phyloP scores from a whole-genome alignment of 495 filamentous ascomycete genomes.

The Neurospora sp. region DNA sequence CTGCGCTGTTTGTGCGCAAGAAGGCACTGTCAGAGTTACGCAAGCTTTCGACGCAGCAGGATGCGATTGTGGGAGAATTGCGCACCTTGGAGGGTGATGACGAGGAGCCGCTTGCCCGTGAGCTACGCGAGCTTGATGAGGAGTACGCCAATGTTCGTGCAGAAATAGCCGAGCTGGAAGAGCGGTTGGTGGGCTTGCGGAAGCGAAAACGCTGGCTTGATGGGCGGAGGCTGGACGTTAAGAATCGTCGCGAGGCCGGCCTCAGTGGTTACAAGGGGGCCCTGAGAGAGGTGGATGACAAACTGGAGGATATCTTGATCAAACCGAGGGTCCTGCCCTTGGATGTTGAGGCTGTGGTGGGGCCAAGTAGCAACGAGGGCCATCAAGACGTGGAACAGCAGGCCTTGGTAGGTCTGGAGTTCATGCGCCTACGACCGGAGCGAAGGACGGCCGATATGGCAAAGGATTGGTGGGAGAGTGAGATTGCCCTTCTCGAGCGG shows the following conservation, averaged over 20 bases:
- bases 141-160: conserved; percentile 44
- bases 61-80: conserved; percentile 33
- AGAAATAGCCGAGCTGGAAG: conserved; percentile 51
- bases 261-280: conserved; percentile 42
- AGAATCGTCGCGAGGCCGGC: conserved; percentile 47
- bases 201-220: conserved; percentile 51
- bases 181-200: conserved; percentile 57
- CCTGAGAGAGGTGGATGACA: conserved; percentile 63
- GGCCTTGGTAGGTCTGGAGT: conserved; percentile 27
- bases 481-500: conserved; percentile 46
- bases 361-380: conserved; percentile 13
- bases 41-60: conserved; percentile 45
- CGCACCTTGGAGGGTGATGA: conserved; percentile 28
- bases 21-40: conserved; percentile 50
- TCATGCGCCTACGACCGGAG: conserved; percentile 50
- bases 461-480: conserved; percentile 61
- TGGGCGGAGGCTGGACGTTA: conserved; percentile 48
- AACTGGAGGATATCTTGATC: conserved; percentile 66
- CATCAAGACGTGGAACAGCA: conserved; percentile 5
- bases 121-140: conserved; percentile 43
- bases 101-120: conserved; percentile 39
- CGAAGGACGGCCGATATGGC: conserved; percentile 71
- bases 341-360: conserved; percentile 27
- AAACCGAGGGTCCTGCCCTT: conserved; percentile 39
- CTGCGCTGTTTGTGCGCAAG: conserved; percentile 47